Base-by-base conservation (phyloP, 106 monocot species). In the Allium sativum region DNA sequence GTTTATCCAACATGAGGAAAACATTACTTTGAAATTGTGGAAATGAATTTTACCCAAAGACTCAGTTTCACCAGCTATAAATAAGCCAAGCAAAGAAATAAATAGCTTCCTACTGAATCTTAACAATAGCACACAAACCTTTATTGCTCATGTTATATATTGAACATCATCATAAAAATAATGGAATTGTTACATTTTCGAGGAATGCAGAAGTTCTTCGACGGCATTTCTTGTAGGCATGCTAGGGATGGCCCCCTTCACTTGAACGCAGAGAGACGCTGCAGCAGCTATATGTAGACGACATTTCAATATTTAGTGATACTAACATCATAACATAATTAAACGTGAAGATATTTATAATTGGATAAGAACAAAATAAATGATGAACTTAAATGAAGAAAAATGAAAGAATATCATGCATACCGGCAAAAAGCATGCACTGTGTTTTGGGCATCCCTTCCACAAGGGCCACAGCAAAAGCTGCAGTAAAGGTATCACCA, bases 381-480 rank as follows among this genome's bases (percentile, higher is more conserved):
- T 31, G 17, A 31, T 52, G 63, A 57, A 9, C 16, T 18, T 41
- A 58, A 43, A 58, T 12, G 7, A 42, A 9, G 45, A 72, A 3
- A 42, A 42, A 22, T 14, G 55, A 18, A 31, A 21, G 20, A 11
- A 57, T 1, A 12, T 42, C 45, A 10, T 42, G 62, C 21, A 12
- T 77, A 96, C 95, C 90, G 60, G 95, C 95, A 65, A 96, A 96
- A 81, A 66, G 75, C 65, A 96, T 56, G 77, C 90, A 90, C 53
- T 83, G 87, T 11, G 65, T 53, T 76, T 21, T 77, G 18, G 84
- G 58, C 63, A 76, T 87, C 52, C 84, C 87, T 72, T 96, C 90
- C 9, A 90, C 81, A 12, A 95, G 77, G 44, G 86, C 90, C 44
- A 95, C 95, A 18, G 79, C 89, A 77, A 95, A 95, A n/a, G 95